Conservation (phyloP, 805 yeast genomes). For the Lipomyces anomalus region DNA sequence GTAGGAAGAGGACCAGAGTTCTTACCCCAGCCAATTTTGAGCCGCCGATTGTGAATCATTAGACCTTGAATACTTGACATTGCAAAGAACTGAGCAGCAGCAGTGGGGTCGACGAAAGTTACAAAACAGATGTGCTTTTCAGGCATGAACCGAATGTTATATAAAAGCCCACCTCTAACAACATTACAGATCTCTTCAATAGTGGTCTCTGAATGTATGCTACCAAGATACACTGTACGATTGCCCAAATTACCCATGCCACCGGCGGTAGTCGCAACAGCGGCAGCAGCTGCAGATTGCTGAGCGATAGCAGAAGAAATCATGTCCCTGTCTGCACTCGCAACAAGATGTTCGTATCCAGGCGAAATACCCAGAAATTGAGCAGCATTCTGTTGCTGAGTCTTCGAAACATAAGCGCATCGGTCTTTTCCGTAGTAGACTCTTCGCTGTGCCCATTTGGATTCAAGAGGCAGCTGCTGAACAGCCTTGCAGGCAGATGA, state of each 20-base stretch:
- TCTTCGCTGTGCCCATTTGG: slow-evolving; percentile 68
- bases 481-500: slow-evolving; percentile 83
- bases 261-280: slow-evolving; percentile 90
- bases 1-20: slow-evolving; percentile 89
- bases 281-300: slow-evolving; percentile 97
- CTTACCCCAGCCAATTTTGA: slow-evolving; percentile 97
- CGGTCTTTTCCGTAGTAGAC: slow-evolving; percentile 91
- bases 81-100: slow-evolving; percentile 96
- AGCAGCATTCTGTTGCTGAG: slow-evolving; percentile 96
- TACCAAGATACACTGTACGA: slow-evolving; percentile 87
- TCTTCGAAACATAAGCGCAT: slow-evolving; percentile 81
- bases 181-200: slow-evolving; percentile 94
- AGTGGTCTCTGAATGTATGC: slow-evolving; percentile 79
- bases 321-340: slow-evolving; percentile 56
- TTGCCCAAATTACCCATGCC: slow-evolving; percentile 90
- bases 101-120: slow-evolving; percentile 92
- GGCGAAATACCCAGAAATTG: slow-evolving; percentile 89
- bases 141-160: slow-evolving; percentile 68
- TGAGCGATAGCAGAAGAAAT: slow-evolving; percentile 55
- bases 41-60: slow-evolving; percentile 75
- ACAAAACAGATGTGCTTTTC: slow-evolving; percentile 92
- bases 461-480: slow-evolving; percentile 59
- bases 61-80: slow-evolving; percentile 87
- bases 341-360: slow-evolving; percentile 73
- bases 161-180: slow-evolving; percentile 89